phyloP scores from a whole-genome alignment of 345 rosid species.

The Passiflora organensis region DNA sequence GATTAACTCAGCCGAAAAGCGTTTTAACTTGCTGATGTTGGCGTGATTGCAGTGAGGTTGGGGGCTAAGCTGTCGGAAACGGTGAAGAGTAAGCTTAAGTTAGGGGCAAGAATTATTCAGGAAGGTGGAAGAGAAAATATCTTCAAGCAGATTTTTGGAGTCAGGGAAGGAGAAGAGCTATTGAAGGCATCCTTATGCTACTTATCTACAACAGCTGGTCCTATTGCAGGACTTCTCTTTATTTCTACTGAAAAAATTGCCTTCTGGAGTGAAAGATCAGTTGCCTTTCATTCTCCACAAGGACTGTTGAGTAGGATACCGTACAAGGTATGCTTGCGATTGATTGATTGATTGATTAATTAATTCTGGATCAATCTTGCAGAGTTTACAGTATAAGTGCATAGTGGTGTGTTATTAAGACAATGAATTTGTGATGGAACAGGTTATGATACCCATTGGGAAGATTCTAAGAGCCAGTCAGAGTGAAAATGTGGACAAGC shows the following conservation, averaged over 20 bases:
- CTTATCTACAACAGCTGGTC: constrained; percentile 37
- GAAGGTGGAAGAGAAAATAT: constrained; percentile 39
- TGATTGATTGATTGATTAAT: background rate
- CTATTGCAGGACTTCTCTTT: constrained; percentile 44
- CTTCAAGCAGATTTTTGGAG: constrained; percentile 34
- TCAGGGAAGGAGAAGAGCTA: constrained; percentile 32
- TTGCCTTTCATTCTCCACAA: constrained; percentile 20
- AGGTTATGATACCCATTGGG: constrained; percentile 7
- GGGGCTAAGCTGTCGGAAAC: constrained; percentile 32
- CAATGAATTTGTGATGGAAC: background rate
- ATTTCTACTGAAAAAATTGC: constrained; percentile 33
- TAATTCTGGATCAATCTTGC: too few relatives aligned
- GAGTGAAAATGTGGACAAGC: constrained; percentile 6
- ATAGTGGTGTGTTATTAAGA: background rate
- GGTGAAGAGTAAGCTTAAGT: constrained; percentile 37
- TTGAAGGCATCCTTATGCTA: constrained; percentile 50
- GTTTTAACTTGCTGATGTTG: background rate
- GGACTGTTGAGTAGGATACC: constrained; percentile 40
- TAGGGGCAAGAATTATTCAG: constrained; percentile 36
- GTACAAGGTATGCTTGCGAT: constrained; percentile 34
- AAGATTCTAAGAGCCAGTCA: constrained; percentile 2
- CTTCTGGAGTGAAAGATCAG: constrained; percentile 34
- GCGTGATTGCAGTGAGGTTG: constrained; percentile 24
- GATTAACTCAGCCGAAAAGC: background rate
- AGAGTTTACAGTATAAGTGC: background rate